Base-by-base conservation (phyloP, 2,329 filamentous ascomycete genomes). In the Verticillium nonalfalfae region DNA sequence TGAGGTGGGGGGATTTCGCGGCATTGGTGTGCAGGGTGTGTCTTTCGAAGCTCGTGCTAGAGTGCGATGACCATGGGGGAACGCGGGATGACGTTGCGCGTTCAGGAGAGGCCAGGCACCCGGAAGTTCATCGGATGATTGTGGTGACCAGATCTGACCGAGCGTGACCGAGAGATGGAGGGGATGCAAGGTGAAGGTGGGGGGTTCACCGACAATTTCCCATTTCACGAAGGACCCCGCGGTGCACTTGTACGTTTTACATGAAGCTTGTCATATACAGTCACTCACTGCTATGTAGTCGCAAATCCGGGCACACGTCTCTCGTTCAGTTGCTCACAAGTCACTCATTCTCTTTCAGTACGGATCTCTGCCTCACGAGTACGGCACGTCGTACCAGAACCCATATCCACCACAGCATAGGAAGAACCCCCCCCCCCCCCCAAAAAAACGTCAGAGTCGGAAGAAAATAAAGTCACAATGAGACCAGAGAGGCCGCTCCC, bases 401-500 rank as follows among this genome's bases (percentile, higher is more conserved):
- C 26, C 26, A 26, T 26, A 26, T 26, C 2, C 26, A 26, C 26
- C 26, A 26, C 26, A 26, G 3, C n/a, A n/a, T n/a, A 26, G 26
- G 26, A 2, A 26, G 26, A 26, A 26, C 26, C 26, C 26, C 26
- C 26, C 26, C 26, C n/a, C n/a, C n/a, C n/a, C n/a, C n/a, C n/a
- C n/a, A n/a, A n/a, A n/a, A n/a, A n/a, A 26, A 26, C 2, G 26
- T 3, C 26, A 26, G 26, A 39, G 4, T 15, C 36, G 9, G 36
- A 13, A 39, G 10, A 39, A 4, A 5, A 39, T n/a, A n/a, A 39
- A 10, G 14, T 11, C 54, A 68, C 59, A 15, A 85, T 84, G 80
- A 75, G 75, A 67, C 82, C 83, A 13, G 68, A 75, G 36, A 80
- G 79, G 59, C 78, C 79, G 13, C 81, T 97, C 31, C 93, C 93